Evolutionary conservation across 805 yeast genomes (phyloP).

Genomic region (Candida broadrunensis): DNA sequence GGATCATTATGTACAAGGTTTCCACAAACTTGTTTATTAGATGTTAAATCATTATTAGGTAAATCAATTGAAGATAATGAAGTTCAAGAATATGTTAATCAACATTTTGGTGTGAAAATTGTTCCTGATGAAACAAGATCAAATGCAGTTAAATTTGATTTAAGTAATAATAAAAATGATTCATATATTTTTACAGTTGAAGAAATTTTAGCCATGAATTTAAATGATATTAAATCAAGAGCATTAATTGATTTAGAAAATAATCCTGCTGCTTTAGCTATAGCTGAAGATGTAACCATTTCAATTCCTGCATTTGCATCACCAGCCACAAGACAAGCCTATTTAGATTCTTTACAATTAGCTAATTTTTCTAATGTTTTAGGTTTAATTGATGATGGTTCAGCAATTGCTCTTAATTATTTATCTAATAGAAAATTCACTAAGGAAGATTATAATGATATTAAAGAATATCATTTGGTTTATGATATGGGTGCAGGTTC

Average conservation of each 20-base stretch:
- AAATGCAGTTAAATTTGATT: constrained; percentile 56
- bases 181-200: constrained; percentile 50
- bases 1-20: constrained; percentile 65
- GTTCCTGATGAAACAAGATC: constrained; percentile 34
- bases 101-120: constrained; percentile 61
- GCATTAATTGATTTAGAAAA: constrained; percentile 61
- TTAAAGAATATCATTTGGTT: constrained; percentile 60
- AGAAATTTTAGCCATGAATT: constrained; percentile 81
- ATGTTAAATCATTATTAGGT: constrained; percentile 73
- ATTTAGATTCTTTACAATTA: constrained; percentile 67
- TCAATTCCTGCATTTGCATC: constrained; percentile 74
- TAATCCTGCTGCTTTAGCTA: constrained; percentile 46
- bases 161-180: constrained; percentile 28
- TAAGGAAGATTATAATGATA: constrained; percentile 29
- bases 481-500: constrained; percentile 95
- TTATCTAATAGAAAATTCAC: constrained; percentile 51
- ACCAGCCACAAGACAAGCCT: constrained; percentile 64
- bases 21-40: constrained; percentile 66
- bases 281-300: constrained; percentile 64
- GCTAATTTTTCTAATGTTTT: constrained; percentile 61
- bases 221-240: constrained; percentile 61
- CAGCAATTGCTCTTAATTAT: constrained; percentile 86
- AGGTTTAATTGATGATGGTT: constrained; percentile 81
- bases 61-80: constrained; percentile 45
- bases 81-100: constrained; percentile 44